Base-by-base conservation (phyloP, 805 yeast genomes). In the Barnettozyma siamensis region DNA sequence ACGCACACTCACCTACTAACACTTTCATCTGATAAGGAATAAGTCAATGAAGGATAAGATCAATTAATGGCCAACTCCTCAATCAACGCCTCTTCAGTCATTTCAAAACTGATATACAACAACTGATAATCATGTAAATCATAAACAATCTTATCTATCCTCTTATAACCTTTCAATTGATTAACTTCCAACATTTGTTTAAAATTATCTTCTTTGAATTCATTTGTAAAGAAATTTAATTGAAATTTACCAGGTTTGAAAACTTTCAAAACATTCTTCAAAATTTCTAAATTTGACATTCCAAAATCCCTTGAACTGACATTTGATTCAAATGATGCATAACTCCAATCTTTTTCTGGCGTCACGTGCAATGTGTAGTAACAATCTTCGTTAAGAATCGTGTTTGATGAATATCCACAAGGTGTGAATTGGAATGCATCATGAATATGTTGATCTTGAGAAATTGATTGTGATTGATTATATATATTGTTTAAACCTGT, bases 281-380 rank as follows among this genome's bases (percentile, higher is more conserved):
- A 61, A 9, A 87, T 78, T n/a, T 72, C 73, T 26, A 71, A 57
- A 52, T 81, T 75, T 47, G 69, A 60, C 46, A 52, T 50, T 33
- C 54, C 69, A 47, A 40, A 67, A 43, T 34, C 63, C 47, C 37
- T 48, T 10, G 75, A 65, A 7, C 83, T 81, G 31, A 80, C 86
- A 60, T 87, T 91, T 17, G 96, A 80, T 60, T 93, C 98, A 62
- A 93, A 93, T 9, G 95, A 85, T 5, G 98, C 98, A 63, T 91
- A 91, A 5, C 96, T 87, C 88, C 94, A 91, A 29, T 91, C 95
- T 18, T 70, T 60, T 59, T 93, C 98, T 0, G 98, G 98, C 0
- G 99, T 93, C 32, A 93, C 85, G 59, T 93, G 98, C 44, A 89
- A 69, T 8, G 97, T 91, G 58, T 83, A 84, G 60, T 81, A 83